phyloP scores from a whole-genome alignment of 345 rosid species.

The Trapa incisa region DNA sequence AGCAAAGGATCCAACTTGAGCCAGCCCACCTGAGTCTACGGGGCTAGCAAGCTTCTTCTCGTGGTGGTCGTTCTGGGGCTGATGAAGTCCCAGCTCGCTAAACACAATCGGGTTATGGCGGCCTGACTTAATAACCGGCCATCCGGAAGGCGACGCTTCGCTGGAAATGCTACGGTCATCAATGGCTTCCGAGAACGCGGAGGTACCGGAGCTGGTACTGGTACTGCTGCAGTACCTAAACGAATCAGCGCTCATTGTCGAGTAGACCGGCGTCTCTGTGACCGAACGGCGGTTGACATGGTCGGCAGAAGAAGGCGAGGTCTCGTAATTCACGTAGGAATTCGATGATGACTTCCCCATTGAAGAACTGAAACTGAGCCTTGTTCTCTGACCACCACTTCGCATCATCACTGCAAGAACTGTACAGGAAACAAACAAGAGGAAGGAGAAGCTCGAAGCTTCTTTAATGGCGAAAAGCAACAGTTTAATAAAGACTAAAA shows the following conservation, averaged over 20 bases:
- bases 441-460: constrained; percentile 5
- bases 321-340: constrained; percentile 36
- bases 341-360: constrained; percentile 26
- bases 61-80: constrained; percentile 15
- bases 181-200: constrained; percentile 45
- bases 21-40: constrained; percentile 41
- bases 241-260: constrained; percentile 44
- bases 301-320: constrained; percentile 43
- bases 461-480: constrained; percentile 24
- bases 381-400: constrained; percentile 21
- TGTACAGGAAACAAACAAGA: constrained; percentile 1
- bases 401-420: constrained; percentile 6
- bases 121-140: constrained; percentile 31
- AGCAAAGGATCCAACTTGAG: background rate
- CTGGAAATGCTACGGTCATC: constrained; percentile 46
- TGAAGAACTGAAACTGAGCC: background rate
- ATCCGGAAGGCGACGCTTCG: constrained; percentile 42
- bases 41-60: constrained; percentile 18
- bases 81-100: constrained; percentile 21
- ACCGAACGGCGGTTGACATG: constrained; percentile 36
- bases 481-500: constrained; percentile 11
- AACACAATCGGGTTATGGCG: constrained; percentile 14
- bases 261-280: constrained; percentile 44
- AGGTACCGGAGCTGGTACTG: constrained; percentile 47
- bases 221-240: constrained; percentile 25